These are phyloP conservation scores for Endocalyx cinctus DNA, from an alignment of 2,329 filamentous ascomycete genomes.

Conservation along the genomic window DNA sequence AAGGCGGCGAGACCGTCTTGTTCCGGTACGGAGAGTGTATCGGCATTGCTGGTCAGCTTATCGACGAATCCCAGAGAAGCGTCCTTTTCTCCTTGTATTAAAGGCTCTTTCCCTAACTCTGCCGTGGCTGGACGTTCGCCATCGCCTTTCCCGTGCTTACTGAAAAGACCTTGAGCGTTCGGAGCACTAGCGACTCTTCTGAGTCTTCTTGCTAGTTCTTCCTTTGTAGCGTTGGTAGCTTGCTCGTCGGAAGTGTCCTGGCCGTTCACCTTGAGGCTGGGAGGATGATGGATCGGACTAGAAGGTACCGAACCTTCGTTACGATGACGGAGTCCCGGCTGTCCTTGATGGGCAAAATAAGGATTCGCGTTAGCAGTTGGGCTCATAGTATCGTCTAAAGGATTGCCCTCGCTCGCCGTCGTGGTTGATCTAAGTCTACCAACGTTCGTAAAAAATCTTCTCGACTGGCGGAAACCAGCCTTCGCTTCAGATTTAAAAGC, in stretches of 20 bases:
- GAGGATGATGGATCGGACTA: conserved; percentile 89
- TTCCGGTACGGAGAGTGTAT: conserved; percentile 37
- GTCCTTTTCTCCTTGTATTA: conserved; percentile 53
- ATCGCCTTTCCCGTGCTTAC: conserved; percentile 47
- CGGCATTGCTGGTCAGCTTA: conserved; percentile 34
- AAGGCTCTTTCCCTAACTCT: conserved; percentile 78
- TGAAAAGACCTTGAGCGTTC: conserved; percentile 90
- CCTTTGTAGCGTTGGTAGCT: conserved; percentile 75
- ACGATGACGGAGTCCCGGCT: conserved; percentile 87
- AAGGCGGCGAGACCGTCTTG: conserved; percentile 56
- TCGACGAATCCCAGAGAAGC: conserved; percentile 44
- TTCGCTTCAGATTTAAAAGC: conserved; percentile 55
- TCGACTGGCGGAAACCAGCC: conserved; percentile 72
- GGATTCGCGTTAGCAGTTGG: conserved; percentile 94
- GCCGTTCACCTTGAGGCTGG: conserved; percentile 68
- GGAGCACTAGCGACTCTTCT: conserved; percentile 93
- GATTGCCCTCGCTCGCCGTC: conserved; percentile 87
- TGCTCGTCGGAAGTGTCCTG: conserved; percentile 61
- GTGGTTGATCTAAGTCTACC: conserved; percentile 85
- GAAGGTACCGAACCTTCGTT: conserved; percentile 91
- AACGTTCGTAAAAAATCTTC: conserved; percentile 82
- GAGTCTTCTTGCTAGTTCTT: conserved; percentile 88
- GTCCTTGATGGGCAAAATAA: conserved; percentile 95
- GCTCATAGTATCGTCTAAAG: conserved; percentile 81
- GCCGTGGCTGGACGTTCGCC: conserved; percentile 75